phyloP scores from a whole-genome alignment of 192 early-diverging fungal genomes.

The Backusella tuberculispora region DNA sequence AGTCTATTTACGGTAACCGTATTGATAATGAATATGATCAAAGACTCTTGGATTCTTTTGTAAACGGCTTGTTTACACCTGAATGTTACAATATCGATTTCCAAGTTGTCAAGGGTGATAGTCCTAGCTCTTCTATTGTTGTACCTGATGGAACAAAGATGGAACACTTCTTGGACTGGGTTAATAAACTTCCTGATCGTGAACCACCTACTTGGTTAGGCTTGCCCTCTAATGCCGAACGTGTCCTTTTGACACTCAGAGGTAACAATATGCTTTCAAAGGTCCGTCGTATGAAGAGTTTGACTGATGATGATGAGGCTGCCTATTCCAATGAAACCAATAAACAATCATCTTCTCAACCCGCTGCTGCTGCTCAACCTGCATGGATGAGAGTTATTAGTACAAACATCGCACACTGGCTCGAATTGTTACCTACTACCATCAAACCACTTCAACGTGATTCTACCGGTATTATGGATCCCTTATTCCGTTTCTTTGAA shows the following conservation, averaged over 20 bases:
- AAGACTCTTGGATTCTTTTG: conserved; percentile 82
- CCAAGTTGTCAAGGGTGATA: conserved; percentile 30
- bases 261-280: conserved; percentile 84
- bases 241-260: conserved; percentile 81
- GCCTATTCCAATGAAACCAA: conserved; percentile 44
- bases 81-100: conserved; percentile 83
- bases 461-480: conserved; percentile 53
- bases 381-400: conserved; percentile 77
- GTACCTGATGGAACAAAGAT: conserved; percentile 88
- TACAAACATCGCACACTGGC: conserved; percentile 60
- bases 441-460: conserved; percentile 36
- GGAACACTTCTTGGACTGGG: conserved; percentile 91
- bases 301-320: conserved; percentile 83
- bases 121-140: conserved; percentile 49
- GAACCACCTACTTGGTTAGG: conserved; percentile 98
- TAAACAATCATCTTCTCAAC: conserved; percentile 18
- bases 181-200: conserved; percentile 80
- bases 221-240: conserved; percentile 92
- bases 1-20: conserved; percentile 96
- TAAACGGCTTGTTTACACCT: conserved; percentile 79
- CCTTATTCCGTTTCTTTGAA: conserved; percentile 84
- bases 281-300: conserved; percentile 80
- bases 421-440: conserved; percentile 50
- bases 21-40: conserved; percentile 95
- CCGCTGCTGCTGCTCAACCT: conserved; percentile 53